Conservation (phyloP, 371 early-diverging fungal genomes). For the Mortierella sp. region DNA sequence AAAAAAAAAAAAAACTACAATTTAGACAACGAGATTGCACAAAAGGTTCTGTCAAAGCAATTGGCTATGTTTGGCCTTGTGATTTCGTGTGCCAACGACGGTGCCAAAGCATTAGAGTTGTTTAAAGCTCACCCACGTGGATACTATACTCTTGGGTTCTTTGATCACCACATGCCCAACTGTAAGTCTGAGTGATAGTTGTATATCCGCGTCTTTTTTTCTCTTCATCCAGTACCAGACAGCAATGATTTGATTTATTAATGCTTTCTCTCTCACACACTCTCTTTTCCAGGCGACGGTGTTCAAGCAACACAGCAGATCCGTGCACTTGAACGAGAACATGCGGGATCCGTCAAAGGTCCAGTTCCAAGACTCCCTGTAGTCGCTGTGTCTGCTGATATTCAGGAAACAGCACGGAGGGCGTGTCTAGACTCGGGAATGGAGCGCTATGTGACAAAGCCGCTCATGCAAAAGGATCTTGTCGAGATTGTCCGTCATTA, state of each 20-base stretch:
- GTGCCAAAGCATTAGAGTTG: constrained; percentile 36
- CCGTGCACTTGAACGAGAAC: constrained; percentile 53
- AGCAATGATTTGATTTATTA: not conserved
- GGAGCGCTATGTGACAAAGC: constrained; percentile 72
- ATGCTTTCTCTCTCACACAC: not conserved
- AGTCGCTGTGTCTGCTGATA: constrained; percentile 68
- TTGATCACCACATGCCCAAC: constrained; percentile 53
- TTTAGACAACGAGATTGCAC: constrained; percentile 41
- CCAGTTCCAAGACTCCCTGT: constrained; percentile 58
- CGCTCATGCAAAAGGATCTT: constrained; percentile 55
- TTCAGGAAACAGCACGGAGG: constrained; percentile 62
- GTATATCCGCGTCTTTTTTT: not conserved
- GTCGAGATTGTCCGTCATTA: constrained; percentile 49
- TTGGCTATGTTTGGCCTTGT: constrained; percentile 42
- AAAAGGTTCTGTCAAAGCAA: constrained; percentile 47
- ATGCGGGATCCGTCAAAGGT: constrained; percentile 39
- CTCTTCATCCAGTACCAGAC: not conserved
- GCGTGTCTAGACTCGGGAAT: constrained; percentile 65
- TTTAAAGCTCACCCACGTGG: constrained; percentile 47
- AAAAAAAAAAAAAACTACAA: no score
- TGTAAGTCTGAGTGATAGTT: constrained; percentile 8
- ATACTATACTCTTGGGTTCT: constrained; percentile 47
- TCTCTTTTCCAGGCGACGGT: constrained; percentile 56
- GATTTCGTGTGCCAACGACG: constrained; percentile 51
- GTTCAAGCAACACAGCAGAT: constrained; percentile 69